Percentiles rank a stretch among this genome's conserved stretches.
Conservation (phyloP, 2,329 filamentous ascomycete genomes). For the Colletotrichum liriopes region DNA sequence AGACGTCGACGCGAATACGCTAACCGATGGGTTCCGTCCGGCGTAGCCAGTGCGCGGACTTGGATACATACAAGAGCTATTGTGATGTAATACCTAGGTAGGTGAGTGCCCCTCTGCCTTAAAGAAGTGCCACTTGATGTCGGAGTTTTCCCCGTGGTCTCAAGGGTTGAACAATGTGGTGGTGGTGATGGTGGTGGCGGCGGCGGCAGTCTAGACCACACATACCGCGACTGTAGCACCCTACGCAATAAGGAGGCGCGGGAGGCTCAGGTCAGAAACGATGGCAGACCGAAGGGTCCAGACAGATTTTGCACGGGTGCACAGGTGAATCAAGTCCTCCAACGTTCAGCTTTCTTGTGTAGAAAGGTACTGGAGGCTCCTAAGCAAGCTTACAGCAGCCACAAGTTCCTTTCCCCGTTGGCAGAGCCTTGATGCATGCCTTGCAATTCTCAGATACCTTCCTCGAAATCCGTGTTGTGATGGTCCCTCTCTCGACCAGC, state of each 20-base stretch:
- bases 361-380: neutral
- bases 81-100: neutral
- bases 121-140: neutral
- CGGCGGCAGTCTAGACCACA: constrained; percentile 27
- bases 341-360: constrained; percentile 4
- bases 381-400: neutral
- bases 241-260: too few relatives aligned
- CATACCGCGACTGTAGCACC: too few relatives aligned
- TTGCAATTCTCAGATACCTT: constrained; percentile 7
- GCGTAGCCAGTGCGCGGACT: neutral
- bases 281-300: constrained; percentile 1
- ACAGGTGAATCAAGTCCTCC: neutral
- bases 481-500: constrained; percentile 3
- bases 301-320: neutral
- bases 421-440: neutral
- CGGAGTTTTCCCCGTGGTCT: constrained; percentile 21
- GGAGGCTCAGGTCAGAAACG: neutral
- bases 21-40: neutral
- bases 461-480: neutral
- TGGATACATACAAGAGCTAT: neutral
- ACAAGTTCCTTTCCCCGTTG: neutral
- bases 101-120: neutral
- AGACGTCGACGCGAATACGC: constrained; percentile 7
- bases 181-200: neutral
- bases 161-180: neutral